phyloP scores from a whole-genome alignment of 208 protist genomes.

The Leishmania arabica region DNA sequence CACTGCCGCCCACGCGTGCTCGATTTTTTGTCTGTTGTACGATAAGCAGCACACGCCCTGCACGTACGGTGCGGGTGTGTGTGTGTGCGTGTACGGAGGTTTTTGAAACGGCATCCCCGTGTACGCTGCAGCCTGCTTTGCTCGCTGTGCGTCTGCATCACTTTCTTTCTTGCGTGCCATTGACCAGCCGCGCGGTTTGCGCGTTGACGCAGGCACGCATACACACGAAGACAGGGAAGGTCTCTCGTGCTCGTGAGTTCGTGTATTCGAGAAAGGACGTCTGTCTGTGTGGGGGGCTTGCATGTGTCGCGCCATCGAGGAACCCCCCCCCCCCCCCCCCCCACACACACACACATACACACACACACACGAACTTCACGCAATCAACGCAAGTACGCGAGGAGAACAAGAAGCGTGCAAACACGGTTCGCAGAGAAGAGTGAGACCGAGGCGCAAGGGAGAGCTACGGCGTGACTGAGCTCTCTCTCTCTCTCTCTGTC shows the following conservation, averaged over 20 bases:
- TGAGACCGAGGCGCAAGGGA: not conserved
- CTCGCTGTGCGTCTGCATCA: not conserved
- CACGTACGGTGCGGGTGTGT: not conserved
- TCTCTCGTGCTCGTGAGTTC: no score
- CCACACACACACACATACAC: not conserved
- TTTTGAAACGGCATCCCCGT: not conserved
- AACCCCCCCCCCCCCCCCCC: accelerated
- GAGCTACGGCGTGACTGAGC: not conserved
- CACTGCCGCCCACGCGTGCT: not conserved
- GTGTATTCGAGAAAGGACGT: no score
- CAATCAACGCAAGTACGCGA: not conserved
- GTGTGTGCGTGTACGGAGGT: no score
- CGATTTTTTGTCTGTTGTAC: not conserved
- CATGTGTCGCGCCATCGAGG: not conserved
- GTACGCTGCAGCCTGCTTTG: not conserved
- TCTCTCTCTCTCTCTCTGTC: not conserved
- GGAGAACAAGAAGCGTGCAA: not conserved
- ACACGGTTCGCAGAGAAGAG: not conserved
- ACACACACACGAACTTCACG: not conserved
- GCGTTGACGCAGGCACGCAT: no score
- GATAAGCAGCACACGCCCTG: not conserved
- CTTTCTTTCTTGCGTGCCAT: no score
- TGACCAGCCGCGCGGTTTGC: no score
- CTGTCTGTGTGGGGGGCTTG: not conserved
- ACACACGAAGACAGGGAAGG: no score